Percentiles rank a stretch among this genome's conserved stretches.
These are phyloP conservation scores for Teratosphaeria epicoccoides DNA, from an alignment of 2,329 filamentous ascomycete species.

Conservation along the genomic window DNA sequence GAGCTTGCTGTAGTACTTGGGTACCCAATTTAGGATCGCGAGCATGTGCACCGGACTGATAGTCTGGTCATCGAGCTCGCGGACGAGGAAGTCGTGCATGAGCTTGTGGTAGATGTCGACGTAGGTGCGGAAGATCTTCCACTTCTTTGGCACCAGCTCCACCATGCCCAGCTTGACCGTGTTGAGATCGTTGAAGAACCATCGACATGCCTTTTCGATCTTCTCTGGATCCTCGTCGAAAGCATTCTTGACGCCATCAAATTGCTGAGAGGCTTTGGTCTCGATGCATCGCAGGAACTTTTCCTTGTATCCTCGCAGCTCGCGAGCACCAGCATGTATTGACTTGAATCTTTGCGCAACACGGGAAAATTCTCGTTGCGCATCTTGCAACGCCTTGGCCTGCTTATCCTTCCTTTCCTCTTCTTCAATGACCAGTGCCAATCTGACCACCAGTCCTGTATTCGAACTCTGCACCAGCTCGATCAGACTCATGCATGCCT, in stretches of 20 bases:
- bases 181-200: conserved; percentile 97
- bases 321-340: conserved; percentile 77
- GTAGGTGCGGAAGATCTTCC: conserved; percentile 89
- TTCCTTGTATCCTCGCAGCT: conserved; percentile 89
- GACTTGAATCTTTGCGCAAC: conserved; percentile 88
- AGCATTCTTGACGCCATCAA: conserved; percentile 57
- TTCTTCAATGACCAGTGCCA: conserved; percentile 85
- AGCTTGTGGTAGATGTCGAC: conserved; percentile 80
- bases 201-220: conserved; percentile 79
- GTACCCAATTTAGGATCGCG: conserved; percentile 86
- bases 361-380: conserved; percentile 89
- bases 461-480: conserved; percentile 78
- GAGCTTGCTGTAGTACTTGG: conserved; percentile 96
- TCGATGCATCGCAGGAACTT: conserved; percentile 80
- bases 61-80: conserved; percentile 71
- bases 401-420: conserved; percentile 95
- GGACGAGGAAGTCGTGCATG: conserved; percentile 89
- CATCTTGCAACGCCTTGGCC: conserved; percentile 83
- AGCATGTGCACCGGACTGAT: conserved; percentile 80
- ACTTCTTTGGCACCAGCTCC: conserved; percentile 84
- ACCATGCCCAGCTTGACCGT: conserved; percentile 90
- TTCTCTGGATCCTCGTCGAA: conserved; percentile 76
- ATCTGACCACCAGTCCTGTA: conserved; percentile 75
- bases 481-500: conserved; percentile 82
- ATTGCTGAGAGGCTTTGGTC: conserved; percentile 61